Percentiles rank a stretch among this genome's conserved stretches.
Evolutionary conservation across 1,284 basidiomycete genomes (phyloP).

Genomic region (Tilletiopsis washingtonensis): DNA sequence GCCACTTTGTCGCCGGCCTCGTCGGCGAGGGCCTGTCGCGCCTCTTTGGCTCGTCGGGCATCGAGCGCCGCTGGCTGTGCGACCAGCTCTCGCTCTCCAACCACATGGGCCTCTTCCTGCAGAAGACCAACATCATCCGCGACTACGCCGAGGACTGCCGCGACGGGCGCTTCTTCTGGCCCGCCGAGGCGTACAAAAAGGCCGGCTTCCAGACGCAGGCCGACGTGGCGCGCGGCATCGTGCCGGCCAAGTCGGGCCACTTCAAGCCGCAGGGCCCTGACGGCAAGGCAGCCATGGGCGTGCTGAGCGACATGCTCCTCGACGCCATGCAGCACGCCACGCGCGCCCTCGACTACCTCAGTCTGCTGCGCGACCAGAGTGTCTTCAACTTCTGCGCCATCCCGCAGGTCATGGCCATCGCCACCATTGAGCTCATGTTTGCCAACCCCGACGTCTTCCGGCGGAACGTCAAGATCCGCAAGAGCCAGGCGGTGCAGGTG

Average conservation of each 20-base stretch:
- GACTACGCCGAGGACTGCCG: slow-evolving; percentile 90
- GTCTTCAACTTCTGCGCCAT: slow-evolving; percentile 97
- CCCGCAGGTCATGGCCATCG: slow-evolving; percentile 91
- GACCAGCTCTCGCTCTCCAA: slow-evolving; percentile 81
- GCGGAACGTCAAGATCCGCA: slow-evolving; percentile 89
- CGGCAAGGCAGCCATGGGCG: slow-evolving; percentile 33
- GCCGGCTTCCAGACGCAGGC: slow-evolving; percentile 27
- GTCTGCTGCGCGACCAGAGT: slow-evolving; percentile 76
- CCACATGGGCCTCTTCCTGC: slow-evolving; percentile 90
- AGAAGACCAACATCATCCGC: slow-evolving; percentile 97
- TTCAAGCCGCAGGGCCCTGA: slow-evolving; percentile 19
- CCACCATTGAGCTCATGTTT: slow-evolving; percentile 82
- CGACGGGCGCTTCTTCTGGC: slow-evolving; percentile 86
- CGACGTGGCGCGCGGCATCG: slow-evolving; percentile 35
- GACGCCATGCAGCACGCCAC: slow-evolving; percentile 79
- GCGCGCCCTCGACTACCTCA: slow-evolving; percentile 82
- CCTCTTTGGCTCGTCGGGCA: slow-evolving; percentile 77
- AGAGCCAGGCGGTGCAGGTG: slow-evolving; percentile 76
- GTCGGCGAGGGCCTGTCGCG: slow-evolving; percentile 93
- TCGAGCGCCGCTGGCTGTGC: slow-evolving; percentile 70
- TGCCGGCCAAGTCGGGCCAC: slow-evolving; percentile 25
- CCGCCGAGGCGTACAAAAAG: slow-evolving; percentile 75
- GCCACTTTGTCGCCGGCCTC: slow-evolving; percentile 95
- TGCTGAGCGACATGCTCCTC: slow-evolving; percentile 70
- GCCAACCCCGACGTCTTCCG: slow-evolving; percentile 87